Evolutionary conservation across 108 stramenopile species (phyloP), one percentile per base, ranked within the genome.

Genomic region (Epipyxis sp.): DNA sequence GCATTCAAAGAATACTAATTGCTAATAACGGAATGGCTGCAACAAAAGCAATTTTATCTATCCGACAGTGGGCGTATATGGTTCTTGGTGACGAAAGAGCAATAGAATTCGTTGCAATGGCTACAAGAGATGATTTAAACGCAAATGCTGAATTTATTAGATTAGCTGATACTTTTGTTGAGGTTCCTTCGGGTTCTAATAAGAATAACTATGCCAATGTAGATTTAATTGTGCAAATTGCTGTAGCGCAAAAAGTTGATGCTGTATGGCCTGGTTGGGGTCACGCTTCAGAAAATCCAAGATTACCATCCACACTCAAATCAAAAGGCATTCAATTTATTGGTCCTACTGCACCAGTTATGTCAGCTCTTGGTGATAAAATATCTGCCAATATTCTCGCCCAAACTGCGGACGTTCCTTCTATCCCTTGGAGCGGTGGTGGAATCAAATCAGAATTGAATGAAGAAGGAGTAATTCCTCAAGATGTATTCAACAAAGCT

Each of bases 11-110:
- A 20, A 46, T 84, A n/a, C 50, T 84, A 35, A 84, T 84, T 59
- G 85, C 95, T 77, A 98, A 98, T 91, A 98, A 98, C 83, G 97
- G 97, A 76, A 98, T 98, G 95, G 97, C 95, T 40, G 95, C 94
- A 2, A 96, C 95, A 77, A 98, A 98, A 85, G 85, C 92, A 57
- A 96, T 98, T 84, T 86, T 95, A 42, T 96, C 95, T 79, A 96
- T 98, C 94, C 91, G 97, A 39, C 93, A 95, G 77, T 98, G 97
- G 97, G 93, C 94, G 50, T 98, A 95, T 93, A 94, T 95, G 89
- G 92, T 65, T 10, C 25, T 65, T 10, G 95, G 97, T 10, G 94
- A 98, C 77, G 97, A 98, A 79, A 82, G 81, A 42, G 94, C 94
- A 59, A 90, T 98, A 50, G 87, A 95, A 79, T 98, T 98, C 79